These are phyloP conservation scores for Leucosporidium creatinivorum DNA, from an alignment of 768 basidiomycete species.

Conservation along the genomic window DNA sequence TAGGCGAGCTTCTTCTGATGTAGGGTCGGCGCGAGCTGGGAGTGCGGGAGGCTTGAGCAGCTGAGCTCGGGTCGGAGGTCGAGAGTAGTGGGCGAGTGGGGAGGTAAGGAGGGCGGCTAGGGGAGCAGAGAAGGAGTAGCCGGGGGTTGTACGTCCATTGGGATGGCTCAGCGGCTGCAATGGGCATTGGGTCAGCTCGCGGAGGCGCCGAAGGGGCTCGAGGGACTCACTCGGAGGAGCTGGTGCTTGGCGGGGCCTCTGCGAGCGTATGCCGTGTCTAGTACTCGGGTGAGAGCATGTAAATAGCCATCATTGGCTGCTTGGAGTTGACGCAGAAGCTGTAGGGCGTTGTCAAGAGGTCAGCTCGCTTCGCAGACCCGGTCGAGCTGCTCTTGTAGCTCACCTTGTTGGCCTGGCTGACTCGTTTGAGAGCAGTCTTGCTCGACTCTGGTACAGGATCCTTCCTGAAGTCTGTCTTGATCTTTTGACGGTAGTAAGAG, in stretches of 20 bases:
- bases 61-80: slow-evolving; percentile 11
- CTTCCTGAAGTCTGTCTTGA: neutral
- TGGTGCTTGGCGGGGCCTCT: slow-evolving; percentile 9
- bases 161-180: slow-evolving; percentile 9
- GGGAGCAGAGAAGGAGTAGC: slow-evolving; percentile 9
- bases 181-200: neutral
- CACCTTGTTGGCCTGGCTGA: neutral
- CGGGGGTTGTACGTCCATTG: neutral
- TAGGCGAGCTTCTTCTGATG: slow-evolving; percentile 30
- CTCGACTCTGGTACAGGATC: neutral
- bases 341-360: neutral
- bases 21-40: slow-evolving; percentile 27
- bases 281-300: slow-evolving; percentile 8
- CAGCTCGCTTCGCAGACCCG: neutral
- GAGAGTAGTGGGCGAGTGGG: slow-evolving; percentile 7
- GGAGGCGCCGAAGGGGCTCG: neutral
- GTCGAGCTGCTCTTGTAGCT: neutral
- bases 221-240: slow-evolving; percentile 11
- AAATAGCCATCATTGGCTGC: slow-evolving; percentile 30
- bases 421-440: neutral
- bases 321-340: slow-evolving; percentile 24
- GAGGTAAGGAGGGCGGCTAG: slow-evolving; percentile 28
- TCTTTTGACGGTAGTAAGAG: neutral
- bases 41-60: slow-evolving; percentile 20
- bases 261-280: slow-evolving; percentile 22